Evolutionary conservation across 306 rosid genomes (phyloP).

Genomic region (Echinosophora koreensis): DNA sequence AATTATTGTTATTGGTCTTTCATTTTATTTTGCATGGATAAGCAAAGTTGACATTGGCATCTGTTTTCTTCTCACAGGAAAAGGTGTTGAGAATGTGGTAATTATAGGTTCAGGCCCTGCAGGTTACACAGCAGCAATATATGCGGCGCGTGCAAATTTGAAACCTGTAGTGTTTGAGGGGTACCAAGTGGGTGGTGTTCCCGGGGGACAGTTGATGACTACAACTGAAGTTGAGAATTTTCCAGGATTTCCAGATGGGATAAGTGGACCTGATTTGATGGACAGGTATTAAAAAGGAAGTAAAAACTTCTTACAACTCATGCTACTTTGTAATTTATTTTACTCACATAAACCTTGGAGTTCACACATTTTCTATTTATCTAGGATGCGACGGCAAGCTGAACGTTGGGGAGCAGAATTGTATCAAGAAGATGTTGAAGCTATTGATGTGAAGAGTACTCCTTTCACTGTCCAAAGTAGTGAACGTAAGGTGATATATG

Average conservation of each 20-base stretch:
- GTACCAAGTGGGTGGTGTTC: constrained; percentile 89
- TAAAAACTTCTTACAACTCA: not conserved
- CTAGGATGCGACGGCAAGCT: constrained; percentile 66
- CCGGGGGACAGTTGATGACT: constrained; percentile 98
- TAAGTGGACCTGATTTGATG: constrained; percentile 96
- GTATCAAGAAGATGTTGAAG: constrained; percentile 93
- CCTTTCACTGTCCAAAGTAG: constrained; percentile 91
- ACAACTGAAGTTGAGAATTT: constrained; percentile 96
- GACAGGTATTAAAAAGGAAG: constrained; percentile 74
- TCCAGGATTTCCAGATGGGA: constrained; percentile 96
- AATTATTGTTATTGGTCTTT: constrained; percentile 31
- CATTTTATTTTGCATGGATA: constrained; percentile 3
- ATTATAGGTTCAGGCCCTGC: constrained; percentile 97
- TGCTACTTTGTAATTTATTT: constrained; percentile 29
- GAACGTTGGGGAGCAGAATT: constrained; percentile 98
- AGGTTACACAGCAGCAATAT: constrained; percentile 94
- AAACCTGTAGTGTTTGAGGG: constrained; percentile 96
- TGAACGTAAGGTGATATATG: constrained; percentile 91
- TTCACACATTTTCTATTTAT: constrained; percentile 40
- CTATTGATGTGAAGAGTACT: constrained; percentile 68
- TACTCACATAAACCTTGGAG: constrained; percentile 41
- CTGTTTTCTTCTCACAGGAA: constrained; percentile 53
- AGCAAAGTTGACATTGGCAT: constrained; percentile 27
- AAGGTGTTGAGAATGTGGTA: constrained; percentile 79
- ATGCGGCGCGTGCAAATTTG: constrained; percentile 95